Evolutionary conservation across 108 stramenopile genomes (phyloP), one percentile per base, ranked within the genome.

Genomic region (Cyclostephanos invisitatus): DNA sequence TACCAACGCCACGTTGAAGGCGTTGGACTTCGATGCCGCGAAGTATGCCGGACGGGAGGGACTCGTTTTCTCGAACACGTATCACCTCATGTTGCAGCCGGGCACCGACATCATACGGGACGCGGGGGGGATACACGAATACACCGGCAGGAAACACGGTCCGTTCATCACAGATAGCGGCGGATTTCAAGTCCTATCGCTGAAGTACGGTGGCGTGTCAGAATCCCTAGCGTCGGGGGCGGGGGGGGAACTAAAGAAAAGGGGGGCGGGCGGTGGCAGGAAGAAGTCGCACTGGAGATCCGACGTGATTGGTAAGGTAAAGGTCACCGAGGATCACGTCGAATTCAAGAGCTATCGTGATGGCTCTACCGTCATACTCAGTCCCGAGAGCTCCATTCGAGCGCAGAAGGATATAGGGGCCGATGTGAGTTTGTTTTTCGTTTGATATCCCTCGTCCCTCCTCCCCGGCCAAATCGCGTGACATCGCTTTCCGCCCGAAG

Each of bases 121-220:
- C 0, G 78, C 82, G 27, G 87, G 87, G 12, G 87, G 87, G n/a
- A 74, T 88, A 29, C 87, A 88, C 67, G 84, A 83, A 48, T 88
- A 84, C 50, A 85, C 84, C 44, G 74, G 32, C 32, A 32, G 75
- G 25, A 64, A 83, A 12, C 9, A 40, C 12, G 61, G 67, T 11
- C 72, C 83, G 18, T 68, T 83, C 55, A 86, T 88, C 25, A 88
- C 87, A 11, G 87, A 88, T 53, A 72, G 69, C 6, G 87, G 87
- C 12, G 87, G 87, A 4, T 88, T 88, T 50, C 87, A 88, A 65
- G 81, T 88, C 0, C 84, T 88, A 44, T 81, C 79, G 29, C 59
- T 87, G 4, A 68, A 62, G 24, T 62, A 82, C 18, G 84, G 84
- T 2, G 62, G 81, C n/a, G 83, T 83, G 27, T 29, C 81, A 10